Evolutionary conservation across 345 rosid genomes (phyloP), one percentile per base, ranked within the genome.

Genomic region (Crucihimalaya himalaica): DNA sequence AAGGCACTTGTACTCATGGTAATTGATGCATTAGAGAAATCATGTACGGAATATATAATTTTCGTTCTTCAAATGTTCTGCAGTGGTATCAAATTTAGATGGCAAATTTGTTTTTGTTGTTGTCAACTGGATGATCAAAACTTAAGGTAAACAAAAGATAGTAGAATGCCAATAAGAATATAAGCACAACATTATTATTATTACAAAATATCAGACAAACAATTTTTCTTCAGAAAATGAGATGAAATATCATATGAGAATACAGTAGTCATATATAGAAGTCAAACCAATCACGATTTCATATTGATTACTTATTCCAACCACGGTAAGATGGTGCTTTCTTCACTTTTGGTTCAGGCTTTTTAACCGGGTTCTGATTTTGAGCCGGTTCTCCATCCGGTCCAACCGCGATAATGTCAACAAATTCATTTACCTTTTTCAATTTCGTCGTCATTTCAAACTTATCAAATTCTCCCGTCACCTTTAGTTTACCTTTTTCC

Each of bases 401-500:
- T 29, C 0, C 32, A 56, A 69, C 2, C 10, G 29, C 64, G 2
- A 70, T 5, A 8, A 70, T 57, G 45, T 69, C 73, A 45, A 56
- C 65, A 45, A 8, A 15, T 3, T 69, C 6, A 6, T 19, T 20
- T 15, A 69, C 5, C 29, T 69, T 43, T 10, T 45, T 45, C 0
- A 69, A 46, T 23, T 14, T 45, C 45, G 31, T 69, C 21, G 46
- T 43, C 73, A 68, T 68, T 43, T 2, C 21, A 43, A 5, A 43
- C 54, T 55, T 42, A n/a, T 56, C 64, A 19, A 69, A 69, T 3
- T 56, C 21, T 43, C 73, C 64, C 0, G 23, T 19, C 46, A 69
- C 56, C 28, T 69, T 69, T 46, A 57, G 56, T 69, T 69, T 45
- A 5, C 65, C 65, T 45, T 69, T 31, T 45, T 69, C 73, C 25